phyloP scores from a whole-genome alignment of 495 filamentous ascomycete species.

The Tetracladium setigerum region DNA sequence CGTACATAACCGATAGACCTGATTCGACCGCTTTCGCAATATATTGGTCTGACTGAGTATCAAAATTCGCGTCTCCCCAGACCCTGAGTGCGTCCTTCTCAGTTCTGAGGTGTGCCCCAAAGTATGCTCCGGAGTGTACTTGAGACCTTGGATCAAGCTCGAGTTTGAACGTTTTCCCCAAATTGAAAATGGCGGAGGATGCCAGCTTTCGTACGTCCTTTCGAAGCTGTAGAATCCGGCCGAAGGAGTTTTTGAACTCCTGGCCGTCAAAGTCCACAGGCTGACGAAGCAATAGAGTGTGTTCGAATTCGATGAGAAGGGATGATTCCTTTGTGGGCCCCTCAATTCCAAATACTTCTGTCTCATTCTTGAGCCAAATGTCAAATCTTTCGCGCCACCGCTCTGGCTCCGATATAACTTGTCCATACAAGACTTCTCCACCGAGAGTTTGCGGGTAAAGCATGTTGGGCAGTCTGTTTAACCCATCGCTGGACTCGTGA shows the following conservation, averaged over 20 bases:
- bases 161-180: constrained; percentile 12
- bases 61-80: constrained; percentile 3
- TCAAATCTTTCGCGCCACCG: no score
- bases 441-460: no score
- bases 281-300: constrained; percentile 30
- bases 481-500: no score
- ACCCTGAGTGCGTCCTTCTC: constrained; percentile 7
- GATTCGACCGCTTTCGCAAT: neutral
- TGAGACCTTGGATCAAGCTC: no score
- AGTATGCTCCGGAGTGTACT: constrained; percentile 11
- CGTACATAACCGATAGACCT: constrained; percentile 20
- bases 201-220: constrained; percentile 23
- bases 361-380: no score
- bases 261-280: constrained; percentile 23
- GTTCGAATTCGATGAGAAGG: constrained; percentile 1
- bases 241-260: constrained; percentile 22
- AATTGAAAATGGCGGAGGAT: constrained; percentile 24
- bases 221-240: constrained; percentile 23
- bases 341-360: neutral
- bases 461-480: constrained; percentile 28
- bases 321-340: constrained; percentile 2
- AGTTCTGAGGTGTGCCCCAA: constrained; percentile 20
- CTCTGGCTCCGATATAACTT: no score
- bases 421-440: no score
- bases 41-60: constrained; percentile 3